Percentiles rank a stretch among this genome's conserved stretches.
phyloP scores from a whole-genome alignment of 306 rosid genomes.

The Heteromeles arbutifolia region DNA sequence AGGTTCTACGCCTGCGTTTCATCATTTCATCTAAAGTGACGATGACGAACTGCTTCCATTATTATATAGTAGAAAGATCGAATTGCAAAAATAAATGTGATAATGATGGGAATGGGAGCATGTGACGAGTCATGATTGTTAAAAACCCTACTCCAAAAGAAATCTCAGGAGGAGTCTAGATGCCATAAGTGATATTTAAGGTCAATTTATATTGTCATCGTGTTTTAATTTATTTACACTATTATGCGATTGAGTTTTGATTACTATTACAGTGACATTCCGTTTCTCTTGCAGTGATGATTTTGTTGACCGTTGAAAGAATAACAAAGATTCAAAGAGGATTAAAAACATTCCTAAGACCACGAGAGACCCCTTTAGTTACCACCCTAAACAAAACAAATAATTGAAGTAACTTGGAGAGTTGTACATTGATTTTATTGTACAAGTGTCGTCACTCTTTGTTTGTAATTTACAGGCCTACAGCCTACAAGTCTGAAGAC shows the following conservation, averaged over 20 bases:
- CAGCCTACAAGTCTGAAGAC: not conserved
- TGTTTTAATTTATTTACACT: too few relatives aligned
- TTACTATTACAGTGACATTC: too few relatives aligned
- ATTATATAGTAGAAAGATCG: not conserved
- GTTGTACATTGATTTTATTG: too few relatives aligned
- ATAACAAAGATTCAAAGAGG: constrained; percentile 3
- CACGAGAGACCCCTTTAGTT: constrained; percentile 1
- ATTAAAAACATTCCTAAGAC: constrained; percentile 13
- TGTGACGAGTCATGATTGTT: not conserved
- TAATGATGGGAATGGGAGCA: not conserved
- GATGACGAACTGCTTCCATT: not conserved
- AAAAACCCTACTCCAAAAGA: not conserved
- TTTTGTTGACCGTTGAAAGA: constrained; percentile 7
- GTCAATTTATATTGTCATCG: too few relatives aligned
- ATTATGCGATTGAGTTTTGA: accelerated
- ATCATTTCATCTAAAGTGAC: too few relatives aligned
- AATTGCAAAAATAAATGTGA: not conserved
- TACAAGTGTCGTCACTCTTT: too few relatives aligned
- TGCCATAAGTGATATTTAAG: too few relatives aligned
- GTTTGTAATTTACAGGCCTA: not conserved
- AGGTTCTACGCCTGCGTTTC: too few relatives aligned
- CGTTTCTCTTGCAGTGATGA: not conserved
- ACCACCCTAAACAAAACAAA: not conserved
- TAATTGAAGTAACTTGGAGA: not conserved
- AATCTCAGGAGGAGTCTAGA: not conserved